phyloP scores from a whole-genome alignment of 1,284 basidiomycete species.

The Moesziomyces antarcticus region DNA sequence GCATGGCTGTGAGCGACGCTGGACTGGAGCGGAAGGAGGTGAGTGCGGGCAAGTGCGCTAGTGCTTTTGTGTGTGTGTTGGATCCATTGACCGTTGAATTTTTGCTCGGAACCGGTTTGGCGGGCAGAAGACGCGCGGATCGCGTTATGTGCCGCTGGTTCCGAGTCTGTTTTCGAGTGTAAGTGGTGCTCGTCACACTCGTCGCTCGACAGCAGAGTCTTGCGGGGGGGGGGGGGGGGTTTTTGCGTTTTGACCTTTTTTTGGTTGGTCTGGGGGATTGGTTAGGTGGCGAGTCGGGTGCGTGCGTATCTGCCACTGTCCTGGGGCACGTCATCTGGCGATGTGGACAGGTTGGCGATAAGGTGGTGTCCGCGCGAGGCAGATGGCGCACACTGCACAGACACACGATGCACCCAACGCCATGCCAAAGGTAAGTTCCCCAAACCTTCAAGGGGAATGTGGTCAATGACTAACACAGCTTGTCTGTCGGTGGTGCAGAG shows the following conservation, averaged over 20 bases:
- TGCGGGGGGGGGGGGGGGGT: too few relatives aligned
- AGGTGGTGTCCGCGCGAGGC: conserved; percentile 39
- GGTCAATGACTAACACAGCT: too few relatives aligned
- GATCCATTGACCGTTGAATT: conserved; percentile 3
- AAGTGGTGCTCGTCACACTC: background rate
- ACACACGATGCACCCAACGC: conserved; percentile 14
- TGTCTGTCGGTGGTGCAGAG: too few relatives aligned
- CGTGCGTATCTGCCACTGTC: background rate
- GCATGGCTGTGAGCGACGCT: background rate
- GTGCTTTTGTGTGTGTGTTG: background rate
- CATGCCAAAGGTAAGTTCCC: conserved; percentile 24
- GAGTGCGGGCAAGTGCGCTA: background rate
- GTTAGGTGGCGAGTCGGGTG: background rate
- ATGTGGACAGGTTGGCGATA: conserved; percentile 14
- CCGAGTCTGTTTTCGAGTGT: conserved; percentile 40
- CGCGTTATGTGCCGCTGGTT: conserved; percentile 33
- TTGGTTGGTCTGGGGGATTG: too few relatives aligned
- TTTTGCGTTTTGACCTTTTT: too few relatives aligned
- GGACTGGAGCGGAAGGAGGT: conserved; percentile 5
- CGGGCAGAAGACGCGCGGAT: background rate
- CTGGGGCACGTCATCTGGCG: background rate
- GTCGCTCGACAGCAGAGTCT: background rate
- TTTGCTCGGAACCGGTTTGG: background rate
- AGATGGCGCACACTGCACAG: conserved; percentile 18
- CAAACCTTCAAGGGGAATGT: too few relatives aligned